These are phyloP conservation scores for Naganishia vishniacii DNA, from an alignment of 768 basidiomycete genomes.

Conservation along the genomic window DNA sequence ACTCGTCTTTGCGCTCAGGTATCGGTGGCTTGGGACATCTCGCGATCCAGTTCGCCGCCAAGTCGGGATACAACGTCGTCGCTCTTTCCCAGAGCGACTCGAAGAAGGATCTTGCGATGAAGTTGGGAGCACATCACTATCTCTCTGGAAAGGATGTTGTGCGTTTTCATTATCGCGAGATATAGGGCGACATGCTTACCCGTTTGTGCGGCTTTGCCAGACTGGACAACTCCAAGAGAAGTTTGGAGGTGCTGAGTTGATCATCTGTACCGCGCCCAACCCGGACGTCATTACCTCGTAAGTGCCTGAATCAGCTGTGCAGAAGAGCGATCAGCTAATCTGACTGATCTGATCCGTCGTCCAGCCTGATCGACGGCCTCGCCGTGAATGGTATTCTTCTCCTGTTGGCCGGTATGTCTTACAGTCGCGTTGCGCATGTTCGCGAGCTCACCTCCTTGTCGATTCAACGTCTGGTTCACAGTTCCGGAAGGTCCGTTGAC, in stretches of 20 bases:
- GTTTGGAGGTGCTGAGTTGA: conserved; percentile 51
- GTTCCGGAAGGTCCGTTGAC: conserved; percentile 16
- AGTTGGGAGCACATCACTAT: conserved; percentile 51
- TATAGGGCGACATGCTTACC: neutral
- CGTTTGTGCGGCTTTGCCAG: conserved; percentile 18
- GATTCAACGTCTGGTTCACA: no score
- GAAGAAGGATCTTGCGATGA: conserved; percentile 47
- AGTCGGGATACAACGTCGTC: conserved; percentile 49
- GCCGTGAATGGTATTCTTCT: conserved; percentile 29
- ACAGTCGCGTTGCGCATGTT: neutral
- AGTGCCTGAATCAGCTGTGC: neutral
- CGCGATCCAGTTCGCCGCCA: conserved; percentile 40
- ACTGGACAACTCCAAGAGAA: conserved; percentile 45
- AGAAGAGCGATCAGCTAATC: neutral
- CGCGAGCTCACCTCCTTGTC: neutral
- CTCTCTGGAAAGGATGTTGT: conserved; percentile 42
- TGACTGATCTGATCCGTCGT: neutral
- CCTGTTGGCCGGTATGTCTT: conserved; percentile 25
- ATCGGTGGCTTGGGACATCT: conserved; percentile 33
- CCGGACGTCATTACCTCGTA: conserved; percentile 26
- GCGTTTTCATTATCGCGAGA: neutral
- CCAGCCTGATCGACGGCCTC: conserved; percentile 28
- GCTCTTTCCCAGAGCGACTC: conserved; percentile 46
- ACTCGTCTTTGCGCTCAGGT: neutral
- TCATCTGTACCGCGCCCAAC: conserved; percentile 47